These are phyloP conservation scores for Chernovozyma aurita DNA, from an alignment of 1,139 yeast species.

Conservation along the genomic window DNA sequence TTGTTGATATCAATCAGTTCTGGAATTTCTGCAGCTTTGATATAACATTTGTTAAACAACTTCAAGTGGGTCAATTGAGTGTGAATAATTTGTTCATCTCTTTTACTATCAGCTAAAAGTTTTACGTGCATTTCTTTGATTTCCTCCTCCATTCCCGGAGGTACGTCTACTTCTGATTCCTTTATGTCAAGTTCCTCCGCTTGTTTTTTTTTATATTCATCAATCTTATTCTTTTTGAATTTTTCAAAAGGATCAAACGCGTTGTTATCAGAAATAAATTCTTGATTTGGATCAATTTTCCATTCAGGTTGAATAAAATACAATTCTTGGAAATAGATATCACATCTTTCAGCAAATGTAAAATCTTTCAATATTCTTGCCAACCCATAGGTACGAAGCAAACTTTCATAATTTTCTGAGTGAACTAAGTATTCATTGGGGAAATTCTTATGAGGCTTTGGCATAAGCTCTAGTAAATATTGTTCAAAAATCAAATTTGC, in stretches of 20 bases:
- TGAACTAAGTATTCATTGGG: slow-evolving; percentile 2
- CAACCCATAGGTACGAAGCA: background rate
- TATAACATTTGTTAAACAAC: slow-evolving; percentile 42
- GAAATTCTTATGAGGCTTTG: slow-evolving; percentile 3
- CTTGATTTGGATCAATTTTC: slow-evolving; percentile 17
- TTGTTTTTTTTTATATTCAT: slow-evolving; percentile 6
- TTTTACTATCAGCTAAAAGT: background rate
- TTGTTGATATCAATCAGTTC: slow-evolving; percentile 1
- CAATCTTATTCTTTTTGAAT: slow-evolving; percentile 6
- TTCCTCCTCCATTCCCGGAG: slow-evolving; percentile 15
- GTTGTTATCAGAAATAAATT: slow-evolving; percentile 9
- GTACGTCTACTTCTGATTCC: slow-evolving; percentile 4
- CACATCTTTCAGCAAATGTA: slow-evolving; percentile 14
- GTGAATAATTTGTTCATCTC: slow-evolving; percentile 28
- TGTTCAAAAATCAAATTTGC: background rate
- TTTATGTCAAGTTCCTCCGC: slow-evolving; percentile 7
- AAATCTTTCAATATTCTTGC: slow-evolving; percentile 9
- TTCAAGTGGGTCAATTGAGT: slow-evolving; percentile 39
- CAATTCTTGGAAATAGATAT: slow-evolving; percentile 25
- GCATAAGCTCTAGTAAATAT: background rate
- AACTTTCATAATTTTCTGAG: slow-evolving; percentile 3
- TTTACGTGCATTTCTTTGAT: slow-evolving; percentile 12
- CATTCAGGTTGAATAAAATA: slow-evolving; percentile 21
- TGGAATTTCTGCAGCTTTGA: slow-evolving; percentile 12
- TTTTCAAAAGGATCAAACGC: slow-evolving; percentile 12